phyloP scores from a whole-genome alignment of 352 stramenopile genomes.

The Pythium phragmitis region DNA sequence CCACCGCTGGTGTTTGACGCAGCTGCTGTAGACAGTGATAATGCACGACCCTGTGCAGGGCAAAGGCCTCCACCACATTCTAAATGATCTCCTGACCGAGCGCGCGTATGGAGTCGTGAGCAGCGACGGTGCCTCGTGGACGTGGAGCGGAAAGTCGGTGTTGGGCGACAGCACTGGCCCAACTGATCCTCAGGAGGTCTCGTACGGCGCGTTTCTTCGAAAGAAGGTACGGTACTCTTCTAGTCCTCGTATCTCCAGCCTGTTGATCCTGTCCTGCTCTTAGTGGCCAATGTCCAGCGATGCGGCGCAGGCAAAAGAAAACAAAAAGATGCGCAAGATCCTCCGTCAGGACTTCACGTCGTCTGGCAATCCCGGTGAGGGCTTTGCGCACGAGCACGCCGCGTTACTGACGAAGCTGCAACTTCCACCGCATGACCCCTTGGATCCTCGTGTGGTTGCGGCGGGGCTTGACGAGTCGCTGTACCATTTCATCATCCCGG shows the following conservation, averaged over 20 bases:
- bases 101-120: conserved; percentile 37
- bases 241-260: background rate
- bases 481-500: conserved; percentile 66
- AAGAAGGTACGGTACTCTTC: conserved; percentile 34
- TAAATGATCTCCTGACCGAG: conserved; percentile 79
- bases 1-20: background rate
- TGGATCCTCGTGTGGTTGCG: conserved; percentile 21
- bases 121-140: conserved; percentile 35
- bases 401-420: conserved; percentile 48
- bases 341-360: conserved; percentile 66
- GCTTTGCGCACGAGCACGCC: conserved; percentile 39
- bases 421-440: conserved; percentile 33
- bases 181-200: conserved; percentile 27
- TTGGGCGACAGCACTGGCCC: conserved; percentile 11
- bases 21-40: conserved; percentile 57
- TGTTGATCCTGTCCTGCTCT: background rate
- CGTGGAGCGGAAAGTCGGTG: conserved; percentile 42
- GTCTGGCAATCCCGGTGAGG: conserved; percentile 45
- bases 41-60: conserved; percentile 82
- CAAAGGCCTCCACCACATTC: conserved; percentile 67
- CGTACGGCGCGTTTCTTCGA: conserved; percentile 66
- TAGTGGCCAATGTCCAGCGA: conserved; percentile 64
- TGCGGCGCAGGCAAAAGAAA: conserved; percentile 37
- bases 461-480: conserved; percentile 42
- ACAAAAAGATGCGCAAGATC: conserved; percentile 66